Evolutionary conservation across 2,329 filamentous ascomycete species (phyloP).

Genomic region (Neonectria faginata): DNA sequence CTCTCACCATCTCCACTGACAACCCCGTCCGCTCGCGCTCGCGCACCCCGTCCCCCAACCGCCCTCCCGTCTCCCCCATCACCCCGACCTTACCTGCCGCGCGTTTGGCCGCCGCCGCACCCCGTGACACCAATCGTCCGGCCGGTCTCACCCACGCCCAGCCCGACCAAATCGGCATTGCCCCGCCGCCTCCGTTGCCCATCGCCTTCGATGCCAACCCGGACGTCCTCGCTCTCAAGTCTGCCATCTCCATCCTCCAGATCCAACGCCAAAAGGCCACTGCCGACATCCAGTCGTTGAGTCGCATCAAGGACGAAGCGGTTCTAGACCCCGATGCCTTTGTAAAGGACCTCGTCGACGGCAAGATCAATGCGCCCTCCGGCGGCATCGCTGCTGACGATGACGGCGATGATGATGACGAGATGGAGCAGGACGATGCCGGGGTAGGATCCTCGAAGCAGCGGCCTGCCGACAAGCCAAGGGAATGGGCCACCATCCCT

Average conservation of each 20-base stretch:
- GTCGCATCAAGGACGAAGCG: conserved; percentile 77
- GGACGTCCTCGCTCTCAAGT: conserved; percentile 87
- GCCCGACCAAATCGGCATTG: conserved; percentile 54
- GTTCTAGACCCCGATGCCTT: conserved; percentile 79
- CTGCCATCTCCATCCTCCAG: conserved; percentile 87
- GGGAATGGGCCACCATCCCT: conserved; percentile 74
- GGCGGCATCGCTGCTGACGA: conserved; percentile 43
- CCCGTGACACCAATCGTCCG: conserved; percentile 39
- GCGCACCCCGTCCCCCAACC: conserved; percentile 58
- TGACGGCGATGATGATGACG: conserved; percentile 46
- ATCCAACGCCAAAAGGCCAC: conserved; percentile 84
- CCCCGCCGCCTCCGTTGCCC: conserved; percentile 62
- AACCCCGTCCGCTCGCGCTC: conserved; percentile 48
- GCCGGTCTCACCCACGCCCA: conserved; percentile 61
- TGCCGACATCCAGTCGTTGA: conserved; percentile 78
- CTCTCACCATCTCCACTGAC: conserved; percentile 49
- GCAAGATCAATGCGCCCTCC: conserved; percentile 61
- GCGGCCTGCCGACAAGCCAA: conserved; percentile 41
- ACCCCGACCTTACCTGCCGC: conserved; percentile 61
- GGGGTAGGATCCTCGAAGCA: conserved; percentile 40
- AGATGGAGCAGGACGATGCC: conserved; percentile 41
- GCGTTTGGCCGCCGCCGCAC: conserved; percentile 42
- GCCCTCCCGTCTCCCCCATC: conserved; percentile 66
- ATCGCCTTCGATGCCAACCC: conserved; percentile 76
- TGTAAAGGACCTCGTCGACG: conserved; percentile 72